Evolutionary conservation across 1,284 basidiomycete species (phyloP).

Genomic region (Sanguinoderma infundibulare): DNA sequence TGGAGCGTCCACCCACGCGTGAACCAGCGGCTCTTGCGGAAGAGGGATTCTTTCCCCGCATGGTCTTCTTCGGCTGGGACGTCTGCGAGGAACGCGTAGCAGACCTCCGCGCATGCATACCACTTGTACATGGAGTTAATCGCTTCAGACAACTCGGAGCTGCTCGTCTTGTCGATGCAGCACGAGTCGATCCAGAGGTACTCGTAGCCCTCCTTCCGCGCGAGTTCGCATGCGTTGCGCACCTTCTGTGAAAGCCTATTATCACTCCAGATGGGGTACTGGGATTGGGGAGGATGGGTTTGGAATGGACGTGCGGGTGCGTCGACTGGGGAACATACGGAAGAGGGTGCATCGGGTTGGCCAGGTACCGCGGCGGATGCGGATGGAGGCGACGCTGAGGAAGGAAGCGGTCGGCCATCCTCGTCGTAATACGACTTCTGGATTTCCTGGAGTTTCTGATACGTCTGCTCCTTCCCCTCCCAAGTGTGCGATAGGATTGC

Average conservation of each 20-base stretch:
- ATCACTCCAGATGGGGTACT: background rate
- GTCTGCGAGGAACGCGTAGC: background rate
- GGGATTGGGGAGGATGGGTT: too few species aligned
- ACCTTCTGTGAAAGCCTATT: conserved; percentile 1
- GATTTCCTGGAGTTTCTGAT: background rate
- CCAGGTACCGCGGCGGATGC: too few species aligned
- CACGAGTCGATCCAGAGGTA: conserved; percentile 17
- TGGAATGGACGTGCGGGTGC: too few species aligned
- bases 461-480: background rate
- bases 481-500: too few species aligned
- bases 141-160: conserved; percentile 16
- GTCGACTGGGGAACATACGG: too few species aligned
- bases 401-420: background rate
- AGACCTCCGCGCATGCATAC: background rate
- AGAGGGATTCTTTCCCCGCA: background rate
- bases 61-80: background rate
- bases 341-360: too few species aligned
- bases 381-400: too few species aligned
- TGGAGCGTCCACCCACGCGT: background rate
- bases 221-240: background rate
- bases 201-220: background rate
- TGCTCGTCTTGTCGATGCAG: conserved; percentile 16
- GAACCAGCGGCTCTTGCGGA: background rate
- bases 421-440: too few species aligned
- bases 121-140: conserved; percentile 8